Conservation (phyloP, 2,329 filamentous ascomycete species). For the Drechslerella stenobrocha region DNA sequence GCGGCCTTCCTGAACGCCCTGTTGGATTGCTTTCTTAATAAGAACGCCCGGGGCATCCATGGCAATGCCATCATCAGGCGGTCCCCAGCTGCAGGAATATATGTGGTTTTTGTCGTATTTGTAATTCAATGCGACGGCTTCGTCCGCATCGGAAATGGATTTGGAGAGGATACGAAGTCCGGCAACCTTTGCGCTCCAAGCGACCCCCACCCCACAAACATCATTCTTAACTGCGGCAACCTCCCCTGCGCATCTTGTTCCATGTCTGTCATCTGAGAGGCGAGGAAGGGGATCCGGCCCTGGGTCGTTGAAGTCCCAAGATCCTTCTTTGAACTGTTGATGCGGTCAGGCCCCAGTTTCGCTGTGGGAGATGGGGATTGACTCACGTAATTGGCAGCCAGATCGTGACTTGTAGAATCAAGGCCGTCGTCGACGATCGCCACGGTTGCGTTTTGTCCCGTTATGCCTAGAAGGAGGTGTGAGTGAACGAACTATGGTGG, state of each 20-base stretch:
- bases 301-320: slow-evolving; percentile 94
- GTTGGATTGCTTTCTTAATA: slow-evolving; percentile 86
- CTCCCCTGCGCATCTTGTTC: slow-evolving; percentile 92
- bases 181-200: slow-evolving; percentile 86
- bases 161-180: slow-evolving; percentile 88
- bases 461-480: slow-evolving; percentile 60
- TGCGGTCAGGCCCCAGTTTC: slow-evolving; percentile 14
- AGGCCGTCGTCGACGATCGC: slow-evolving; percentile 95
- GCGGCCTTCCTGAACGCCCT: slow-evolving; percentile 85
- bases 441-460: slow-evolving; percentile 82
- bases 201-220: slow-evolving; percentile 92
- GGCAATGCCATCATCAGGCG: slow-evolving; percentile 84
- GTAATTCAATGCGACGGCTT: slow-evolving; percentile 90
- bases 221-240: slow-evolving; percentile 89
- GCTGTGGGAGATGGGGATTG: not conserved
- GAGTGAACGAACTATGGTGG: not conserved
- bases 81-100: slow-evolving; percentile 98
- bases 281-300: slow-evolving; percentile 75
- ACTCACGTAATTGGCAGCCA: slow-evolving; percentile 74
- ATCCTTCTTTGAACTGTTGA: slow-evolving; percentile 76
- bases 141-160: slow-evolving; percentile 86
- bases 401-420: slow-evolving; percentile 91
- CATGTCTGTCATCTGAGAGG: slow-evolving; percentile 83
- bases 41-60: slow-evolving; percentile 93
- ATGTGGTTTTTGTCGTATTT: slow-evolving; percentile 89